Conservation (phyloP, 2,329 filamentous ascomycete genomes). For the Fusarium bactridioides region DNA sequence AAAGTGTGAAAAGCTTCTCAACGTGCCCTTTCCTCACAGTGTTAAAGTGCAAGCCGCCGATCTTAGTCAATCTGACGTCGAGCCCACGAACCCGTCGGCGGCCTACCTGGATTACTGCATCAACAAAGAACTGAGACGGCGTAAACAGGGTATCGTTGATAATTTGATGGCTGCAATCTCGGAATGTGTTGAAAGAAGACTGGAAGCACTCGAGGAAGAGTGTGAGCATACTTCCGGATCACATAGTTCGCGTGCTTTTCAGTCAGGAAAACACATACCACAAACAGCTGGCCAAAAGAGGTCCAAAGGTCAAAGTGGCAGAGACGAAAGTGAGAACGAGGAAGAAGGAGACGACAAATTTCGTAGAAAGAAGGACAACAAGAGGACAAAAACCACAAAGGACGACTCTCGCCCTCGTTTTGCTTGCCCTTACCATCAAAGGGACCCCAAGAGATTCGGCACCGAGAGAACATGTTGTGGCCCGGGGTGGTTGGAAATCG, state of each 20-base stretch:
- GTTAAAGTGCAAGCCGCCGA: conserved; percentile 36
- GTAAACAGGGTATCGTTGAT: conserved; percentile 16
- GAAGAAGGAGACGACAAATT: conserved; percentile 42
- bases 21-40: conserved; percentile 27
- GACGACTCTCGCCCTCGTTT: conserved; percentile 41
- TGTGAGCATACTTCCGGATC: conserved; percentile 21
- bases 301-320: conserved; percentile 18
- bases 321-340: conserved; percentile 42
- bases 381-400: conserved; percentile 48
- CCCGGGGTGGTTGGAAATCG: conserved; percentile 35
- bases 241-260: conserved; percentile 23
- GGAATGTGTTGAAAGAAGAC: conserved; percentile 29
- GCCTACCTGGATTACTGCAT: conserved; percentile 30
- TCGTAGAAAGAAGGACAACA: conserved; percentile 46
- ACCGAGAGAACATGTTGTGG: conserved; percentile 35
- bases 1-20: conserved; percentile 22
- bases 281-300: conserved; percentile 31
- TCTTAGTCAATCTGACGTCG: conserved; percentile 22
- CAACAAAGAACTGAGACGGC: conserved; percentile 19
- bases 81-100: conserved; percentile 42
- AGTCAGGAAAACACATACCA: conserved; percentile 1
- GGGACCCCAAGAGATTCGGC: conserved; percentile 41
- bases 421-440: conserved; percentile 50
- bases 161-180: conserved; percentile 26
- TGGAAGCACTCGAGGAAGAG: conserved; percentile 32